phyloP scores from a whole-genome alignment of 129 eudicot species.

The Helianthus tuberosus region DNA sequence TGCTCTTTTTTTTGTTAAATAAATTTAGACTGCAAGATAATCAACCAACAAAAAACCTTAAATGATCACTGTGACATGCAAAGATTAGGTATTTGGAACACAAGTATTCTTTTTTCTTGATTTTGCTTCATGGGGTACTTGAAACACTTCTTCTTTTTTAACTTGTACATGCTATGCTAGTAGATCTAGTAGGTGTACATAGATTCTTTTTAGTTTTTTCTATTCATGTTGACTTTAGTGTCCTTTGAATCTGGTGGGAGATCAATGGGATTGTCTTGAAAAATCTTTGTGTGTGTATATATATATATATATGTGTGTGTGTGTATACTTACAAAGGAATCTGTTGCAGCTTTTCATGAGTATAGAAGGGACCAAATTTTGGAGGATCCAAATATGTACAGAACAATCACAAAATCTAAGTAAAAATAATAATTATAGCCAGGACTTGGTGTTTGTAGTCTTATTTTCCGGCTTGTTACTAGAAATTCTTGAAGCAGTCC shows the following conservation, averaged over 20 bases:
- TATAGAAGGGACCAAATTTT: conserved; percentile 8
- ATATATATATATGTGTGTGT: not conserved
- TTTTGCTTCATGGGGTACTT: conserved; percentile 28
- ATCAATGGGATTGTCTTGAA: conserved; percentile 5
- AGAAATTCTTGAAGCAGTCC: not conserved
- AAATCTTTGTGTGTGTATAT: conserved; percentile 7
- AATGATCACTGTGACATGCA: conserved; percentile 15
- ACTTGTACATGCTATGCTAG: conserved; percentile 16
- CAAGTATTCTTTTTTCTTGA: conserved; percentile 5
- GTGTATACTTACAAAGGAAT: conserved; percentile 15
- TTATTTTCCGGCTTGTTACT: conserved; percentile 16
- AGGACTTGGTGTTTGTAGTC: conserved; percentile 28
- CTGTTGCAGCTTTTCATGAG: conserved; percentile 35
- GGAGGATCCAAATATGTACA: conserved; percentile 20
- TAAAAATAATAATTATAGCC: not conserved
- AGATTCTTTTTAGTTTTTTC: conserved; percentile 9
- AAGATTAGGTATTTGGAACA: conserved; percentile 21
- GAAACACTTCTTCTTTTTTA: conserved; percentile 16
- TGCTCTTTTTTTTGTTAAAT: conserved; percentile 13
- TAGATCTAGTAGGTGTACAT: conserved; percentile 23
- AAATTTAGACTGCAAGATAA: conserved; percentile 3
- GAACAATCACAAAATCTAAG: conserved; percentile 7
- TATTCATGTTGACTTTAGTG: conserved; percentile 24
- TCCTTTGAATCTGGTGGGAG: conserved; percentile 26
- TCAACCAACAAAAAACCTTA: conserved; percentile 29